Evolutionary conservation across 768 basidiomycete genomes (phyloP).

Genomic region (Trametes sanguinea): DNA sequence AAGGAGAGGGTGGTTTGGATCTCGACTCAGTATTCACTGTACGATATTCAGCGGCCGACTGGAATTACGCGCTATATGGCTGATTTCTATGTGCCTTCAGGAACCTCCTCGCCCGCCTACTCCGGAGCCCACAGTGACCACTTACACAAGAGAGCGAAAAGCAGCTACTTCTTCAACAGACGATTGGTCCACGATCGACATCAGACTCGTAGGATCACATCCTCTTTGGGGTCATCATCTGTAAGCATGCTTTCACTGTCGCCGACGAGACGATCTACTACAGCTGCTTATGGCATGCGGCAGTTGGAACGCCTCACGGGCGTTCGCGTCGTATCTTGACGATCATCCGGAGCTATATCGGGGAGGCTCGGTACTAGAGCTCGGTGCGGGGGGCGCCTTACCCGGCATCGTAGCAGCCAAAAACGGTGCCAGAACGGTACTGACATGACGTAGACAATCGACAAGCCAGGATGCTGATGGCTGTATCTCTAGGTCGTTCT

Average conservation of each 20-base stretch:
- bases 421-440: constrained; percentile 68
- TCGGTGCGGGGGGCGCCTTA: constrained; percentile 92
- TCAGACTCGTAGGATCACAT: constrained; percentile 76
- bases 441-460: constrained; percentile 12
- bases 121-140: constrained; percentile 57
- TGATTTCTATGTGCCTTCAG: constrained; percentile 33
- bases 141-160: constrained; percentile 44
- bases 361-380: constrained; percentile 66
- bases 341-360: constrained; percentile 47
- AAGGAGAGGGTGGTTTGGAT: constrained; percentile 9
- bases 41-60: background rate
- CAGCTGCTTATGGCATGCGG: background rate
- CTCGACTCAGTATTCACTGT: constrained; percentile 21
- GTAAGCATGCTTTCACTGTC: constrained; percentile 39
- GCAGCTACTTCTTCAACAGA: background rate
- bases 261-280: too few relatives aligned
- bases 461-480: background rate
- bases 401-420: constrained; percentile 77
- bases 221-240: constrained; percentile 82
- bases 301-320: constrained; percentile 82
- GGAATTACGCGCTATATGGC: too few relatives aligned
- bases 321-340: constrained; percentile 72
- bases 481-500: constrained; percentile 61
- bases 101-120: constrained; percentile 69
- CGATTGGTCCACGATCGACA: constrained; percentile 45